phyloP scores from a whole-genome alignment of 2,329 filamentous ascomycete species.

The Phyllosticta citribraziliensis region DNA sequence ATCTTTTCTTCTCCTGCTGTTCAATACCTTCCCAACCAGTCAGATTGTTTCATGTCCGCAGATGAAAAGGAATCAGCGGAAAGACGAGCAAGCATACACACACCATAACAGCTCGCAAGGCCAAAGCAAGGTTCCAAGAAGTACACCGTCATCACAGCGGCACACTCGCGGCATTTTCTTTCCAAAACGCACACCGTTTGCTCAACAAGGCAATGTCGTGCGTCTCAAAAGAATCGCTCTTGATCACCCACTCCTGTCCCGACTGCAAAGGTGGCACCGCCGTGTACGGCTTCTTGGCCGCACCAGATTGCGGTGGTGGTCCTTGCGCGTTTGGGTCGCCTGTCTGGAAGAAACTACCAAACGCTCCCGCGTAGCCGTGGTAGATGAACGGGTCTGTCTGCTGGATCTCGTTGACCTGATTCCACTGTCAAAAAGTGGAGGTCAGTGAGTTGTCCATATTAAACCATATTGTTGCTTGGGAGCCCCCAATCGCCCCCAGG shows the following conservation, averaged over 20 bases:
- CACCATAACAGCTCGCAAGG: no score
- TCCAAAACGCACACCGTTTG: slow-evolving; percentile 46
- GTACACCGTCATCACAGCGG: no score
- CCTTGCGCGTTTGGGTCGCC: slow-evolving; percentile 42
- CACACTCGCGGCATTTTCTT: not conserved
- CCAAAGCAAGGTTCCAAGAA: no score
- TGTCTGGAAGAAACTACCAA: slow-evolving; percentile 51
- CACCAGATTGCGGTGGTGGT: slow-evolving; percentile 30
- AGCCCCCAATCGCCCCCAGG: not conserved
- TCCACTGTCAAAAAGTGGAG: slow-evolving; percentile 35
- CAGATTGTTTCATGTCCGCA: no score
- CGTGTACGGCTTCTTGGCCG: slow-evolving; percentile 36
- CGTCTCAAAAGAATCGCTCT: slow-evolving; percentile 35
- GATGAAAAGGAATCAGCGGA: no score
- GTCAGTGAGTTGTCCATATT: slow-evolving; percentile 11
- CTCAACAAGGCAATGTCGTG: slow-evolving; percentile 31
- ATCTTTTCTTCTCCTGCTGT: no score
- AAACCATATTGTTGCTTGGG: not conserved
- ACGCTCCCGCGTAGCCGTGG: slow-evolving; percentile 46
- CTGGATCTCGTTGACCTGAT: slow-evolving; percentile 45
- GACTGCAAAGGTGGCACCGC: slow-evolving; percentile 37
- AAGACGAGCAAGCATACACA: no score
- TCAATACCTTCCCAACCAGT: no score
- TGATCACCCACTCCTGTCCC: slow-evolving; percentile 43
- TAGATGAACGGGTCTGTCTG: slow-evolving; percentile 45